phyloP scores from a whole-genome alignment of 306 rosid genomes.

The Echinosophora koreensis region DNA sequence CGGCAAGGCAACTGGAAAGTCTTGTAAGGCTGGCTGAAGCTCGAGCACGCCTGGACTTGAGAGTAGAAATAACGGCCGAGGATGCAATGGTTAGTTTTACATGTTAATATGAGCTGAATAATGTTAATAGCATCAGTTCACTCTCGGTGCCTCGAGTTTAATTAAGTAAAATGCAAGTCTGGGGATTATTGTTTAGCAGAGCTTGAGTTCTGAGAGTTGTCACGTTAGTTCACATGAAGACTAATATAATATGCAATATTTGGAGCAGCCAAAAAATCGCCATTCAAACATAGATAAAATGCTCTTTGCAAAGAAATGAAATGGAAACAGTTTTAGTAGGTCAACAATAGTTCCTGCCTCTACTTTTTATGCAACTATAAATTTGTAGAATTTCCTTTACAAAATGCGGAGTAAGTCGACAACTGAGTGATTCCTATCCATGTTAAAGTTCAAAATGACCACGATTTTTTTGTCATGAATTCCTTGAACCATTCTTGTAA shows the following conservation, averaged over 20 bases:
- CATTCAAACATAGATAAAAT: conserved; percentile 9
- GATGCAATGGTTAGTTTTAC: conserved; percentile 81
- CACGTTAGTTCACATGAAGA: conserved; percentile 22
- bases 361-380: background rate
- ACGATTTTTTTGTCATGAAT: conserved; percentile 38
- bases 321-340: conserved; percentile 11
- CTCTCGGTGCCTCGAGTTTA: conserved; percentile 26
- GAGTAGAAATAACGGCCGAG: conserved; percentile 84
- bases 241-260: conserved; percentile 1
- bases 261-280: conserved; percentile 18
- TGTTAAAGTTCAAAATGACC: conserved; percentile 27
- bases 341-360: background rate
- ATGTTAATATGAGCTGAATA: conserved; percentile 32
- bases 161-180: background rate
- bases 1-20: conserved; percentile 97
- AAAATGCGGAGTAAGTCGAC: conserved; percentile 12
- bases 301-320: conserved; percentile 8
- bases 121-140: conserved; percentile 26
- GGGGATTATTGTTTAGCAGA: background rate
- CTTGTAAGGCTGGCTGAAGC: conserved; percentile 95
- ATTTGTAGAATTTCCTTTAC: conserved; percentile 12
- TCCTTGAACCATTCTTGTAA: conserved; percentile 40
- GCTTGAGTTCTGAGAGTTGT: conserved; percentile 30
- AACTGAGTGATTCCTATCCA: conserved; percentile 33
- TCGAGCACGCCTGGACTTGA: conserved; percentile 89